phyloP scores from a whole-genome alignment of 805 yeast species.

The Scheffersomyces coipomensis region DNA sequence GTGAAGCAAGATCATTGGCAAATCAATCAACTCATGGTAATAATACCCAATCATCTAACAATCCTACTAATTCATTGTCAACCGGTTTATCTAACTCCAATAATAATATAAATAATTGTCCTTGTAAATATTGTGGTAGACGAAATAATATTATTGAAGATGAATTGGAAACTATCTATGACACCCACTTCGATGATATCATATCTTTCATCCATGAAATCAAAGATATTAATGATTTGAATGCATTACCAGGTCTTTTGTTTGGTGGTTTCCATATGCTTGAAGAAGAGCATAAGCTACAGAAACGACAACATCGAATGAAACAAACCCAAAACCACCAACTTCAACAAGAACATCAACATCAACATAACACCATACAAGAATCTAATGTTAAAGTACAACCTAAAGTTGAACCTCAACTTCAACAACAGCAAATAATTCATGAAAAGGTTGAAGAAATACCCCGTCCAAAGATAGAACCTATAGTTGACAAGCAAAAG shows the following conservation, averaged over 20 bases:
- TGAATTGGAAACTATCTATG: constrained; percentile 73
- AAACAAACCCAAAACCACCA: constrained; percentile 8
- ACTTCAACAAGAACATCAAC: neutral
- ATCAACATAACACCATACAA: too few species aligned
- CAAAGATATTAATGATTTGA: constrained; percentile 34
- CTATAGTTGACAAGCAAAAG: neutral
- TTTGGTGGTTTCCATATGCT: constrained; percentile 36
- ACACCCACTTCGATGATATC: constrained; percentile 56
- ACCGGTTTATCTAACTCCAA: neutral
- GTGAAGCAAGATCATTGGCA: constrained; percentile 20
- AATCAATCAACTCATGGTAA: constrained; percentile 22
- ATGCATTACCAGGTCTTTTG: constrained; percentile 32
- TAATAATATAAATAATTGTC: constrained; percentile 38
- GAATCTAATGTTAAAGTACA: too few species aligned
- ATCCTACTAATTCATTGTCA: neutral
- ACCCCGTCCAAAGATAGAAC: neutral
- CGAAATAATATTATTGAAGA: constrained; percentile 69
- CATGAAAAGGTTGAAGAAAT: neutral
- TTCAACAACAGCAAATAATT: neutral
- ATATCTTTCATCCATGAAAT: constrained; percentile 37
- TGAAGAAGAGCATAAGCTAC: constrained; percentile 30
- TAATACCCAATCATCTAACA: constrained; percentile 23
- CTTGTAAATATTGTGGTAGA: constrained; percentile 77
- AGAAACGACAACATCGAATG: constrained; percentile 21
- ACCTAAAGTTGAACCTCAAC: neutral